These are phyloP conservation scores for Pseudocercospora macadamiae DNA, from an alignment of 2,329 filamentous ascomycete genomes.

Conservation along the genomic window DNA sequence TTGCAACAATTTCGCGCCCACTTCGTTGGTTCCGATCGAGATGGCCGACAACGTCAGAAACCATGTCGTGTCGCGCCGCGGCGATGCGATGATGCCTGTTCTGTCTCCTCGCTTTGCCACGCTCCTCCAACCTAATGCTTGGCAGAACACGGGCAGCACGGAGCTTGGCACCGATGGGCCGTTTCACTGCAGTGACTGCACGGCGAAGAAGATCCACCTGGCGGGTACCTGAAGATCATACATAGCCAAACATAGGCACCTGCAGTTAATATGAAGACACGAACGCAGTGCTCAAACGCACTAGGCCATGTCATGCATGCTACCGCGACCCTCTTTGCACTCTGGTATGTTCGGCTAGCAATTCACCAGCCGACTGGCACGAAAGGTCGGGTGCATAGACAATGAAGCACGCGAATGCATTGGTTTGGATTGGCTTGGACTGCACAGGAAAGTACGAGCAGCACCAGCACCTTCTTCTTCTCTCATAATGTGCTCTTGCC, in stretches of 20 bases:
- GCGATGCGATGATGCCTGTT: too few relatives aligned
- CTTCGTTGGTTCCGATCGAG: too few relatives aligned
- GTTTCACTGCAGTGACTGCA: not conserved
- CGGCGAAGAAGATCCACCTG: not conserved
- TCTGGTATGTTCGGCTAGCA: conserved; percentile 4
- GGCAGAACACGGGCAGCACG: too few relatives aligned
- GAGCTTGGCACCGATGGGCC: too few relatives aligned
- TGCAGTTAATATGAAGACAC: not conserved
- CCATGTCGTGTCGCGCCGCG: too few relatives aligned
- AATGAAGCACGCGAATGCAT: not conserved
- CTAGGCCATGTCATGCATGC: conserved; percentile 4
- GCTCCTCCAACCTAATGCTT: too few relatives aligned
- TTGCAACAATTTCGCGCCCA: too few relatives aligned
- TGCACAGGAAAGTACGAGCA: not conserved
- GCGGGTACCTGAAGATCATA: too few relatives aligned
- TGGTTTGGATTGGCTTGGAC: too few relatives aligned
- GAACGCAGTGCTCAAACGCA: conserved; percentile 1
- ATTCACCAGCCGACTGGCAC: not conserved
- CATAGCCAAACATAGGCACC: not conserved
- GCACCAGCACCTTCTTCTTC: not conserved
- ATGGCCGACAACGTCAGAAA: too few relatives aligned
- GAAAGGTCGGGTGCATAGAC: not conserved
- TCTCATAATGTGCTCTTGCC: not conserved
- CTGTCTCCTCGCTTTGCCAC: too few relatives aligned
- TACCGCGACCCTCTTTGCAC: not conserved